These are phyloP conservation scores for Tilletia setariae DNA, from an alignment of 1,284 basidiomycete species.

Conservation along the genomic window DNA sequence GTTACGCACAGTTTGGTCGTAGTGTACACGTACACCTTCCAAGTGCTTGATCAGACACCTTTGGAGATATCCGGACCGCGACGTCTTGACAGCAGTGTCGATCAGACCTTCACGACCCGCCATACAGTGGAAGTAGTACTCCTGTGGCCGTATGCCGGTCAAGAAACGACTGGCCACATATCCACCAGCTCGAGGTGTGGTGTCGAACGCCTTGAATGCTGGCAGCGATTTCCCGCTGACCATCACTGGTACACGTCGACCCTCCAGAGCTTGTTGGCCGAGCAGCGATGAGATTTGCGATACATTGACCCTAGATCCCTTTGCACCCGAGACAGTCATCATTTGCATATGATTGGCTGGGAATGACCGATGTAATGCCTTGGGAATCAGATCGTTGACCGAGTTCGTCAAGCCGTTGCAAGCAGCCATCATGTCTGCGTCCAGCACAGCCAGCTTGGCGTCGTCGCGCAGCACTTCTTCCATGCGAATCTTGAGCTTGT, in stretches of 20 bases:
- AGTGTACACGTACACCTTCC: conserved; percentile 92
- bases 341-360: conserved; percentile 99
- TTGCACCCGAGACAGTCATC: conserved; percentile 97
- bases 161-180: conserved; percentile 99
- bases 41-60: conserved; percentile 98
- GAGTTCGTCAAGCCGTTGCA: conserved; percentile 77
- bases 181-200: conserved; percentile 94
- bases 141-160: conserved; percentile 95
- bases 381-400: conserved; percentile 72
- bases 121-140: conserved; percentile 99
- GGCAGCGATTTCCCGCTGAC: conserved; percentile 97
- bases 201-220: conserved; percentile 95
- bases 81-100: conserved; percentile 98
- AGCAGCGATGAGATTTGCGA: conserved; percentile 95
- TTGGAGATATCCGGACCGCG: conserved; percentile 95
- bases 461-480: conserved; percentile 97
- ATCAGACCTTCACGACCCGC: conserved; percentile 97
- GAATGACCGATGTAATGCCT: conserved; percentile 69
- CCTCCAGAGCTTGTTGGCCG: conserved; percentile 96
- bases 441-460: conserved; percentile 94
- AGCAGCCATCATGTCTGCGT: conserved; percentile 69
- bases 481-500: conserved; percentile 61
- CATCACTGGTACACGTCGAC: conserved; percentile 98
- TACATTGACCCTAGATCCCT: conserved; percentile 95
- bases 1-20: conserved; percentile 96